phyloP scores from a whole-genome alignment of 176 grass and related monocot genomes.

The Hsuehochloa calcarea region DNA sequence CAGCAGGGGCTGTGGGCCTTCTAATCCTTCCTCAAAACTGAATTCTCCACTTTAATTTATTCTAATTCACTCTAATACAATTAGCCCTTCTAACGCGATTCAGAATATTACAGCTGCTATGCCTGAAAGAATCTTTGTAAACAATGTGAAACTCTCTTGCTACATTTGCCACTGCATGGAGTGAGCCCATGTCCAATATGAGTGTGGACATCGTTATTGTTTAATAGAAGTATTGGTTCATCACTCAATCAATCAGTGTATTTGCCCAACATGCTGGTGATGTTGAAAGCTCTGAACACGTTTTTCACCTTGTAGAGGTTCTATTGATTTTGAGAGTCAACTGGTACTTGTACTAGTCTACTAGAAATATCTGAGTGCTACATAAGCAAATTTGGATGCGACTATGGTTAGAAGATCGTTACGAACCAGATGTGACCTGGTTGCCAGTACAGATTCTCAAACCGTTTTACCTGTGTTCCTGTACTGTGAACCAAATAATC shows the following conservation, averaged over 20 bases:
- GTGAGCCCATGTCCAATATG: background rate
- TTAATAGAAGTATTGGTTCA: background rate
- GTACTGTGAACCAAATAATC: background rate
- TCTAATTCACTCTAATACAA: too few species aligned
- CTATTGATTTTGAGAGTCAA: background rate
- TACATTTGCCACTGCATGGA: slow-evolving; percentile 10
- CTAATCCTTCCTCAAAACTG: too few species aligned
- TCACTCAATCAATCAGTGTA: background rate
- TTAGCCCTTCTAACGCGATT: too few species aligned
- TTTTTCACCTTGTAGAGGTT: background rate
- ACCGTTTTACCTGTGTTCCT: background rate
- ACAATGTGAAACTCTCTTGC: background rate
- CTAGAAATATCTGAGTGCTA: background rate
- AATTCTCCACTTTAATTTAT: too few species aligned
- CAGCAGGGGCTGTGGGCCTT: too few species aligned
- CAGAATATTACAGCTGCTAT: too few species aligned
- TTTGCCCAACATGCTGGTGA: background rate
- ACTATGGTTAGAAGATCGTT: background rate
- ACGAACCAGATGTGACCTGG: background rate
- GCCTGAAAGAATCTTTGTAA: background rate
- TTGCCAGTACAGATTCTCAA: background rate
- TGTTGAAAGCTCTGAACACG: background rate
- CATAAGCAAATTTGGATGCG: slow-evolving; percentile 14
- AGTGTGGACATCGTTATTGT: background rate
- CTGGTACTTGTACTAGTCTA: background rate